A percentile compares a stretch with the other conserved stretches of the same genome.
Evolutionary conservation across 2,329 filamentous ascomycete species (phyloP).

Genomic region (Colletotrichum sp.): DNA sequence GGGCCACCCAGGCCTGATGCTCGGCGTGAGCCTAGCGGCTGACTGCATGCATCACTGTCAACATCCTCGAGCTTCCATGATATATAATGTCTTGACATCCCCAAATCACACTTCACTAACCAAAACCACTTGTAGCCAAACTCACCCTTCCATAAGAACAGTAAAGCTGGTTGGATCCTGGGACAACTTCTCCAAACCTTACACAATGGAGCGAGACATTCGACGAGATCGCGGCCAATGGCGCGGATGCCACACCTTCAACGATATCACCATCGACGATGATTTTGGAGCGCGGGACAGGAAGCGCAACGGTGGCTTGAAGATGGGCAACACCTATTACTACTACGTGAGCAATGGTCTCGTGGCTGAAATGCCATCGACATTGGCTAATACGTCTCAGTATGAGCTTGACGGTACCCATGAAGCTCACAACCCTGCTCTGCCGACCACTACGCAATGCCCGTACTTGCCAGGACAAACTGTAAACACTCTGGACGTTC

Average conservation of each 20-base stretch:
- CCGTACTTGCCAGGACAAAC: conserved; percentile 87
- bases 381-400: conserved; percentile 45
- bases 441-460: conserved; percentile 79
- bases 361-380: neutral
- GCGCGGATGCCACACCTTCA: conserved; percentile 87
- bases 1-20: neutral
- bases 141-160: conserved; percentile 64
- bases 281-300: conserved; percentile 53
- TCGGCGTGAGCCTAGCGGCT: conserved; percentile 20
- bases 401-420: conserved; percentile 82
- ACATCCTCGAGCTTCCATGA: neutral
- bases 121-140: conserved; percentile 52
- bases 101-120: conserved; percentile 26
- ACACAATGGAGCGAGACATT: conserved; percentile 81
- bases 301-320: conserved; percentile 78
- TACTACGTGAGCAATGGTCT: conserved; percentile 76
- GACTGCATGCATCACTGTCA: conserved; percentile 2
- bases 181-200: conserved; percentile 87
- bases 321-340: conserved; percentile 93
- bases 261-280: conserved; percentile 84
- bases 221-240: conserved; percentile 78
- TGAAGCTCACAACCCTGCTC: conserved; percentile 76
- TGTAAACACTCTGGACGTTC: conserved; percentile 85
- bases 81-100: neutral
- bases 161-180: conserved; percentile 90